A percentile compares a stretch with the other conserved stretches of the same genome.
Evolutionary conservation across 192 early-diverging fungal species (phyloP).

Genomic region (Podila horticola): DNA sequence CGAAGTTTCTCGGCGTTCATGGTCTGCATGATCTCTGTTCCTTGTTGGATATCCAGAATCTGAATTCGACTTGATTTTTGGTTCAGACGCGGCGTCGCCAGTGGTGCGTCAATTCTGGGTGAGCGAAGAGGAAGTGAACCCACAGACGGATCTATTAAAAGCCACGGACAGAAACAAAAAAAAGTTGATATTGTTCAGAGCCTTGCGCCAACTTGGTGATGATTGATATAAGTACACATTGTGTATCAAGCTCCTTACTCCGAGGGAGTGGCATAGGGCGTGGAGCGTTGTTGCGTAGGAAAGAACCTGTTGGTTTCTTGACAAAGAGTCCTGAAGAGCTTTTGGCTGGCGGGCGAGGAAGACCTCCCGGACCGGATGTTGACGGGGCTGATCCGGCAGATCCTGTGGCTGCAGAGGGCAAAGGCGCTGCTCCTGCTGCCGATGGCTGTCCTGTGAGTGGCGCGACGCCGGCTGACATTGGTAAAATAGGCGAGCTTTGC

Average conservation of each 20-base stretch:
- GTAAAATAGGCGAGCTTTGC: slow-evolving; percentile 26
- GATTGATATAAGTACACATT: background rate
- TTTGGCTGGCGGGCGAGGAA: slow-evolving; percentile 19
- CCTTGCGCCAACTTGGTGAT: too few relatives aligned
- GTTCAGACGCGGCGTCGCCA: slow-evolving; percentile 28
- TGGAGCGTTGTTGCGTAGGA: slow-evolving; percentile 42
- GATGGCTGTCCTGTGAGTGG: background rate
- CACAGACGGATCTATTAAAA: slow-evolving; percentile 14
- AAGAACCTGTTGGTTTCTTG: slow-evolving; percentile 26
- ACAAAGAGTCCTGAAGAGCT: slow-evolving; percentile 44
- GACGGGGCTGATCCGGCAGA: background rate
- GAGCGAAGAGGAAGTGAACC: slow-evolving; percentile 35
- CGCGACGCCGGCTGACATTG: slow-evolving; percentile 5
- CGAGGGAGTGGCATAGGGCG: slow-evolving; percentile 38
- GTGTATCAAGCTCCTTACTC: slow-evolving; percentile 13
- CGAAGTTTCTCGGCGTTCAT: slow-evolving; percentile 40
- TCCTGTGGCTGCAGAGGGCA: background rate
- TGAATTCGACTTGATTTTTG: slow-evolving; percentile 43
- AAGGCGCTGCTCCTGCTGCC: background rate
- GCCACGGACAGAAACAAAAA: background rate
- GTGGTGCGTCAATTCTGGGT: slow-evolving; percentile 31
- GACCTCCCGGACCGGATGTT: slow-evolving; percentile 7
- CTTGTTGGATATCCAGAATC: slow-evolving; percentile 50
- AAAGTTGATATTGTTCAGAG: too few relatives aligned
- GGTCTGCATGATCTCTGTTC: slow-evolving; percentile 47